Base-by-base conservation (phyloP, 805 yeast species). In the Kurtzmaniella cleridarum region DNA sequence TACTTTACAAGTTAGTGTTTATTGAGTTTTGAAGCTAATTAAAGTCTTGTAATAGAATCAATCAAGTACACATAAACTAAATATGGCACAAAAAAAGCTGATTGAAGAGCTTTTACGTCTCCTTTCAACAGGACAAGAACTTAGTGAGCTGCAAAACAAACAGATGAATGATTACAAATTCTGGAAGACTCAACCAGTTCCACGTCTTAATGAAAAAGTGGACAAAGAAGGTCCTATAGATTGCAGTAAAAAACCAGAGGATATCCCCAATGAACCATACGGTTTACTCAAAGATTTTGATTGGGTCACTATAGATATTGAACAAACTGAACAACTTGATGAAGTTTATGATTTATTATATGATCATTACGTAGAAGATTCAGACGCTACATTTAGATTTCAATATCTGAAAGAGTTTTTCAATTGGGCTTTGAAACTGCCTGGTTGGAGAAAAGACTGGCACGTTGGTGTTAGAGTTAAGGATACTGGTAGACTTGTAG, bases 171-270 rank as follows among this genome's bases (percentile, higher is more conserved):
- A 90, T 55, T 87, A 90, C 69, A 87, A 85, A 65, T 93, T 93
- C 64, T 93, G 98, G 98, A 86, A 84, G 54, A 93, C 98, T 2
- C 98, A 93, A 64, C 98, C 98, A 0, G 98, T 93, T 15, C 76
- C 89, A 7, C 71, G 70, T 24, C 79, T 90, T 46, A 85, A 85
- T 55, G 93, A 83, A 53, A 58, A 67, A 32, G 70, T 83, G 33
- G 71, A 64, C 5, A 59, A 68, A 9, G 95, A 88, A 54, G 96
- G 96, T 0, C 91, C 95, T 6, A 87, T 90, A 47, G 95, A 89
- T 50, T 48, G 53, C 24, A 36, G 52, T 6, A 87, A 86, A 55
- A 79, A 78, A 0, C 80, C 90, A 2, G 84, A 62, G 3, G 89
- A 89, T 42, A 75, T 93, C 30, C 77, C 90, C 5, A 76, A 70